Evolutionary conservation across 1,139 yeast species (phyloP).

Genomic region (Magnusiomyces starmeri): DNA sequence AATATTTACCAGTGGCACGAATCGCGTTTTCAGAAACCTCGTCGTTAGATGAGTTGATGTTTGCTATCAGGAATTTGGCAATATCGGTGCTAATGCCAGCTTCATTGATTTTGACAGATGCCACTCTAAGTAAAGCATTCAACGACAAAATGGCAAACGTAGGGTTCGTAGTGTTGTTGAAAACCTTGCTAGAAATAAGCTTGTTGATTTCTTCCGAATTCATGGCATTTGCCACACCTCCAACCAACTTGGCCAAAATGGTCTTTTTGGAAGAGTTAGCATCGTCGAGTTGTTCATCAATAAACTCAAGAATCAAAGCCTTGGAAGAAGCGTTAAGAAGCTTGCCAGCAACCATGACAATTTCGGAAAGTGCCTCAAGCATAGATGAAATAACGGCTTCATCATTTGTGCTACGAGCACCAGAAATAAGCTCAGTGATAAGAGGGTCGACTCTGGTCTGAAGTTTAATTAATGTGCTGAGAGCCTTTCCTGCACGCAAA

Average conservation of each 20-base stretch:
- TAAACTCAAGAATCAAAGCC: constrained; percentile 58
- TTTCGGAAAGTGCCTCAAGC: constrained; percentile 79
- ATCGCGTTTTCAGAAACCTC: constrained; percentile 73
- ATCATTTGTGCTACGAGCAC: constrained; percentile 51
- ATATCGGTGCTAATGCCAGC: constrained; percentile 45
- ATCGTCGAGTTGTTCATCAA: constrained; percentile 43
- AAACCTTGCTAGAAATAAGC: constrained; percentile 55
- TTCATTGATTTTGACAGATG: constrained; percentile 54
- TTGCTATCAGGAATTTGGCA: constrained; percentile 42
- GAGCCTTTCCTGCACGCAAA: constrained; percentile 80
- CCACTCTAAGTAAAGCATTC: constrained; percentile 73
- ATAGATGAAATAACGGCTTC: constrained; percentile 76
- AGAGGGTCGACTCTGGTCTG: constrained; percentile 95
- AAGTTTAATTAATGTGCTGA: constrained; percentile 77
- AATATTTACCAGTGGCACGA: constrained; percentile 75
- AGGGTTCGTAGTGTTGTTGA: constrained; percentile 38
- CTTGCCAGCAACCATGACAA: constrained; percentile 70
- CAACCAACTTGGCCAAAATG: constrained; percentile 71
- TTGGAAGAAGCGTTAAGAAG: constrained; percentile 72
- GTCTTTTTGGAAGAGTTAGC: constrained; percentile 30
- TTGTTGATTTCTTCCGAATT: constrained; percentile 56
- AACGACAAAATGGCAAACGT: constrained; percentile 65
- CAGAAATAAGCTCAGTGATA: constrained; percentile 72
- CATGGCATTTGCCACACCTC: constrained; percentile 65
- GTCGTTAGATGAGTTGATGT: constrained; percentile 43